Base-by-base conservation (phyloP, 1,284 basidiomycete species). In the Ceratorhiza oryzae-sativae region DNA sequence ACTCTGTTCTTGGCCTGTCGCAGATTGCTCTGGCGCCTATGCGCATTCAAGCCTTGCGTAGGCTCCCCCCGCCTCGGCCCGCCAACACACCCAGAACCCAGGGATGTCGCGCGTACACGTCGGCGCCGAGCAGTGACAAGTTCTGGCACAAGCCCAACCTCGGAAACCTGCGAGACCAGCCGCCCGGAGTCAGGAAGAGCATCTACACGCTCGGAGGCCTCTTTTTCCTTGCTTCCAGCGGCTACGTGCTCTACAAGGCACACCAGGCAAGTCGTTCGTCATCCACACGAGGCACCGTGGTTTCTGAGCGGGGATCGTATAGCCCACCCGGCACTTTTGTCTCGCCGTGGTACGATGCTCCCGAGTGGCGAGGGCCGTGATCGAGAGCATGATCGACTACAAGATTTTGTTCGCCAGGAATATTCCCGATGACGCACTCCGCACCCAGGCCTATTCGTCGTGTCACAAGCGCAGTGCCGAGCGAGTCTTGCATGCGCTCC, bases 391-490 rank as follows among this genome's bases (percentile, higher is more conserved):
- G 2, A 82, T 93, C 67, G 95, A 97, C 80, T 98, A 97, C 83
- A 97, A 97, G 81, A 78, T 80, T 75, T 90, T 89, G 3, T 90
- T 97, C 80, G 81, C 86, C 30, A 82, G 84, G 74, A 80, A 79
- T 70, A 75, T 79, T 73, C 78, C 68, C 30, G 51, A 70, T 67
- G 49, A 73, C 63, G 51, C 71, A 25, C 84, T 86, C 48, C 83
- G 84, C 72, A 80, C 85, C 32, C 79, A 85, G 46, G 90, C 88
- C 1, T 87, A 89, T 77, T 91, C 90, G 27, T 83, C 87, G 39
- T 97, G 94, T 79, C 95, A 97, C 81, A 85, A 82, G 34, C 86
- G 94, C 32, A 94, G 92, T 78, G 94, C 94, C 4, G 79, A 84
- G 72, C 83, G 94, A 71, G 88, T 96, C 48, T 82, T 95, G 73